Evolutionary conservation across 1,284 basidiomycete genomes (phyloP).

Genomic region (Mycosarcoma mackinlayi): DNA sequence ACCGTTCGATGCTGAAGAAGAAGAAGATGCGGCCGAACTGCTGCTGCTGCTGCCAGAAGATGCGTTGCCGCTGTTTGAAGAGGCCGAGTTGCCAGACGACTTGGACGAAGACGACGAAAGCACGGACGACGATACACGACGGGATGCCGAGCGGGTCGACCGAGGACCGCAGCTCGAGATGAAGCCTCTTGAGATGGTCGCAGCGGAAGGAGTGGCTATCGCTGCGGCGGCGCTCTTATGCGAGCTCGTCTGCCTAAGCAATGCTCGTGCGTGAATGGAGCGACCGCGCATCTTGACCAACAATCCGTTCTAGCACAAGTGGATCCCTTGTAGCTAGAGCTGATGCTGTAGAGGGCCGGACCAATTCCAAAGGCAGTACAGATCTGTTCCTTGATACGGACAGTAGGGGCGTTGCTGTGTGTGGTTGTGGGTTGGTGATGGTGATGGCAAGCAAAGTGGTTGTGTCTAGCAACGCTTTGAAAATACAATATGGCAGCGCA

Average conservation of each 20-base stretch:
- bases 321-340: slow-evolving; percentile 1
- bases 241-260: slow-evolving; percentile 31
- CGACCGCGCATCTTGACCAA: slow-evolving; percentile 42
- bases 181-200: slow-evolving; percentile 17
- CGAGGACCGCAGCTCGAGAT: slow-evolving; percentile 38
- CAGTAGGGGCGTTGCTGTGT: neutral
- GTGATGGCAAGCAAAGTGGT: neutral
- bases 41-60: slow-evolving; percentile 25
- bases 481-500: slow-evolving; percentile 7
- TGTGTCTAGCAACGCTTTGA: neutral
- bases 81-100: slow-evolving; percentile 25
- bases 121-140: slow-evolving; percentile 30
- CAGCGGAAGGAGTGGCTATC: slow-evolving; percentile 25
- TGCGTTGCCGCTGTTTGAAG: slow-evolving; percentile 26
- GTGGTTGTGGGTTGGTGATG: slow-evolving; percentile 4
- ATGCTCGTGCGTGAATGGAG: slow-evolving; percentile 43
- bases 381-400: no score
- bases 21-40: slow-evolving; percentile 34
- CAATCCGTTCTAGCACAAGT: slow-evolving; percentile 21
- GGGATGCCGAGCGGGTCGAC: slow-evolving; percentile 26
- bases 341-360: slow-evolving; percentile 3
- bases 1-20: slow-evolving; percentile 24
- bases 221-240: slow-evolving; percentile 21
- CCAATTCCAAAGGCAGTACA: neutral
- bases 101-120: slow-evolving; percentile 42